Conservation (phyloP, 2,329 filamentous ascomycete genomes). For the Pleomassaria siparia region DNA sequence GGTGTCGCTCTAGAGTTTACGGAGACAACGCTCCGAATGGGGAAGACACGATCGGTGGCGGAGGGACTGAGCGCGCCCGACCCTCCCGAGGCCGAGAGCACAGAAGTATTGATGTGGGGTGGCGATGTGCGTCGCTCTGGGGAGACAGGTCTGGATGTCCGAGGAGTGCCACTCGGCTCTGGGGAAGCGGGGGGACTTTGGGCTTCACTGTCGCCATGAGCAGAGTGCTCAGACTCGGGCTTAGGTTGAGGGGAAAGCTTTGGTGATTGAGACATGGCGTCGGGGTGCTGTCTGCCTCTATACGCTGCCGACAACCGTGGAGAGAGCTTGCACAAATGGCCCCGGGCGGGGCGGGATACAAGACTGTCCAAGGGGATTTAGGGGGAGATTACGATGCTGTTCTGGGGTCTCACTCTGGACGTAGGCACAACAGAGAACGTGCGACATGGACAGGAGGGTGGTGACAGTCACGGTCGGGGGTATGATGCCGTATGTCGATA, state of each 20-base stretch:
- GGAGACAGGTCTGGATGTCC: neutral
- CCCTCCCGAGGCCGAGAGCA: slow-evolving; percentile 21
- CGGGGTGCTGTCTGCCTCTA: neutral
- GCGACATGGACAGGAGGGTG: too few relatives aligned
- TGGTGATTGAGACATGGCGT: slow-evolving; percentile 32
- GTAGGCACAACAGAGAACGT: too few relatives aligned
- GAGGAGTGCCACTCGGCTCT: neutral
- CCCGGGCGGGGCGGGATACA: neutral
- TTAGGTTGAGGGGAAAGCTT: slow-evolving; percentile 12
- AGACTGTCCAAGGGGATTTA: too few relatives aligned
- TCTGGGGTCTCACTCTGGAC: too few relatives aligned
- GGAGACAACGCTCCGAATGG: slow-evolving; percentile 77
- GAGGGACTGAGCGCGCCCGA: slow-evolving; percentile 42
- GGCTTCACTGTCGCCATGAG: too few relatives aligned
- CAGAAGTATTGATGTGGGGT: slow-evolving; percentile 9
- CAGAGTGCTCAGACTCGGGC: slow-evolving; percentile 9
- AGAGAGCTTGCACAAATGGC: neutral
- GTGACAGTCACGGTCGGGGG: too few relatives aligned
- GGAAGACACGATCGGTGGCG: slow-evolving; percentile 67
- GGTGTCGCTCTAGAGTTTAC: slow-evolving; percentile 60
- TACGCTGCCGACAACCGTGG: neutral
- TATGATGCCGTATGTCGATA: too few relatives aligned
- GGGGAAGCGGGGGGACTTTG: slow-evolving; percentile 5
- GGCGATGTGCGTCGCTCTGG: slow-evolving; percentile 7
- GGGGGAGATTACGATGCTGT: too few relatives aligned